phyloP scores from a whole-genome alignment of 176 grass and related monocot species.

The Aegilops bicornis region DNA sequence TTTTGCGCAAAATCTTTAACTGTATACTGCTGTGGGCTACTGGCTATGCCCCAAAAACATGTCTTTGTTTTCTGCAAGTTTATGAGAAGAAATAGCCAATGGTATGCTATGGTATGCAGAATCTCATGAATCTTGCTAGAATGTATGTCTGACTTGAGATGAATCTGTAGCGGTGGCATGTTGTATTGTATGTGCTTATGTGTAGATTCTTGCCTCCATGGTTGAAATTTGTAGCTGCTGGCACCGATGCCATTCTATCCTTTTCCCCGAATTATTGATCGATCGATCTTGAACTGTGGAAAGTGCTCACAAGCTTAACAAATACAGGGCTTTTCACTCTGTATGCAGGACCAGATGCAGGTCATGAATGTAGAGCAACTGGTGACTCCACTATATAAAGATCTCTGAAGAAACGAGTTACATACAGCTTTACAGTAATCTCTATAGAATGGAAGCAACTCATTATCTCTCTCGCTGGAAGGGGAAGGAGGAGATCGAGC shows the following conservation, averaged over 20 bases:
- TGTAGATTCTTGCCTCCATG: background rate
- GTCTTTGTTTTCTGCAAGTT: conserved; percentile 9
- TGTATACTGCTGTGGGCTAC: background rate
- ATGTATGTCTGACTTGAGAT: background rate
- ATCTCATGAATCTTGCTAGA: background rate
- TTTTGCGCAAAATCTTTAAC: conserved; percentile 2
- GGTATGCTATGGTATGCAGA: background rate
- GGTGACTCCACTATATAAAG: background rate
- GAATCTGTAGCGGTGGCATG: background rate
- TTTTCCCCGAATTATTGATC: background rate
- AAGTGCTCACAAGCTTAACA: background rate
- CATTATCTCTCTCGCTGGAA: background rate
- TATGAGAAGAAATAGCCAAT: background rate
- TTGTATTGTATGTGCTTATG: background rate
- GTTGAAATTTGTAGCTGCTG: background rate
- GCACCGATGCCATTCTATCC: background rate
- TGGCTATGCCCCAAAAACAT: background rate
- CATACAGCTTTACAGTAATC: conserved; percentile 4
- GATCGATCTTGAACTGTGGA: background rate
- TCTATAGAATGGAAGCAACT: background rate
- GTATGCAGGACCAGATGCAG: background rate
- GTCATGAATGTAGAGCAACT: background rate
- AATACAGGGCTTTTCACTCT: background rate
- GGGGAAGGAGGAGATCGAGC: background rate
- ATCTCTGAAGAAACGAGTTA: background rate